These are phyloP conservation scores for Larix sibirica DNA, from an alignment of 83 land plant species.

Conservation along the genomic window DNA sequence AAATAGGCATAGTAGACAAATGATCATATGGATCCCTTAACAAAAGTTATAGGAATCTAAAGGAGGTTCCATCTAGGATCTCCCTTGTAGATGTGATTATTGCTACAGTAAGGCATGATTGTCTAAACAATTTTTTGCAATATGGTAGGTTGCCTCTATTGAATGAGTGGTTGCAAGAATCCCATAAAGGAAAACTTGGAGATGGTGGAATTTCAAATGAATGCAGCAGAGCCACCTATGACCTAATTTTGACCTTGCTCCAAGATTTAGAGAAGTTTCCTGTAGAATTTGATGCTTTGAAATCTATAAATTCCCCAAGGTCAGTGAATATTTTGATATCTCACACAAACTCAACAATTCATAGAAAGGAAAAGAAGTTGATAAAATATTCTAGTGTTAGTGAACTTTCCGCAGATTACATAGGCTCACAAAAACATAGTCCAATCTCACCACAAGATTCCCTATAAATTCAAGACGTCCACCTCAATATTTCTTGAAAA, in stretches of 20 bases:
- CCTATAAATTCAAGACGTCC: no score
- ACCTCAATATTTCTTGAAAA: no score
- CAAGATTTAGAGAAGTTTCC: constrained; percentile 48
- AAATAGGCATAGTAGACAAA: constrained; percentile 25
- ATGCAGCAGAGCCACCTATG: constrained; percentile 35
- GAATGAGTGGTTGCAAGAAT: constrained; percentile 55
- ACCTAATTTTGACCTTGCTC: constrained; percentile 36
- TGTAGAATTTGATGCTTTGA: constrained; percentile 45
- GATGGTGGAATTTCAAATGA: constrained; percentile 38
- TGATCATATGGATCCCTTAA: constrained; percentile 23
- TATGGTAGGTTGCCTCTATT: constrained; percentile 37
- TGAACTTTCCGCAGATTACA: no score
- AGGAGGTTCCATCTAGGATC: constrained; percentile 25
- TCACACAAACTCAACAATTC: constrained; percentile 37
- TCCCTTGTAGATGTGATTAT: constrained; percentile 36
- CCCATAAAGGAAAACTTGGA: constrained; percentile 42
- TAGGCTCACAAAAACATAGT: no score
- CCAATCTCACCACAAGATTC: no score
- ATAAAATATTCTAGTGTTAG: no score
- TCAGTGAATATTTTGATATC: constrained; percentile 38
- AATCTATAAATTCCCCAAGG: constrained; percentile 36
- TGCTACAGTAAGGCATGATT: constrained; percentile 40
- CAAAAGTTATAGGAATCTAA: constrained; percentile 30
- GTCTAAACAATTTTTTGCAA: constrained; percentile 30
- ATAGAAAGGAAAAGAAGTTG: constrained; percentile 44